Evolutionary conservation across 805 yeast species (phyloP), one percentile per base, ranked within the genome.

Genomic region (Soucietia sequanensis): DNA sequence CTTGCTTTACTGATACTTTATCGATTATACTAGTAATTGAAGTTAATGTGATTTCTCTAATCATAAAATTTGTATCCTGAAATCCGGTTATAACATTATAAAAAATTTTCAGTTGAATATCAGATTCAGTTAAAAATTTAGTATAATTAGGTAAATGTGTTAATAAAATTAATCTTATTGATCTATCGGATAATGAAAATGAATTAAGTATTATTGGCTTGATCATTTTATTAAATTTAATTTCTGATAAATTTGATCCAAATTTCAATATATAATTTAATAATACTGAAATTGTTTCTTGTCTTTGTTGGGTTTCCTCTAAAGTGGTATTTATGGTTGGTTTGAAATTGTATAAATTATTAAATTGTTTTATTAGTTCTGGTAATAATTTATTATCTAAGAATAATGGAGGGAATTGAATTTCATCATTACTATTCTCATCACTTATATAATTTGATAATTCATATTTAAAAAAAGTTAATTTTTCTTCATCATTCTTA

Each of bases 21-120:
- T 79, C 76, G 1, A 81, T 77, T 18, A 90, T 62, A 3, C 78
- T 64, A 2, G 80, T 75, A 13, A 76, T 62, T 3, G 88, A 76
- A 31, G 81, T 82, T 24, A 91, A 65, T 0, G 97, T 85, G 34
- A 81, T 86, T 44, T 84, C 84, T 43, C 97, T 68, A 26, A 91
- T 78, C n/a, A 81, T 72, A 3, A 80, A 75, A 53, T 87, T 90
- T 1, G 93, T 78, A 55, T 91, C 99, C 22, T 81, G 77, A 49
- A 91, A 84, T 0, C 99, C 98, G 12, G 83, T 78, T n/a, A 81
- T 61, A 47, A 85, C 68, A 31, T 73, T 72, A 7, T 77, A 76
- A 56, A 85, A 87, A 1, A 93, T 71, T 44, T 76, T 79, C 44
- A 74, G 80, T 43, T 82, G 82, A 4, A 90, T 75, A 20, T 83